Evolutionary conservation across 495 filamentous ascomycete species (phyloP).

Genomic region (Xylaria cubensis): DNA sequence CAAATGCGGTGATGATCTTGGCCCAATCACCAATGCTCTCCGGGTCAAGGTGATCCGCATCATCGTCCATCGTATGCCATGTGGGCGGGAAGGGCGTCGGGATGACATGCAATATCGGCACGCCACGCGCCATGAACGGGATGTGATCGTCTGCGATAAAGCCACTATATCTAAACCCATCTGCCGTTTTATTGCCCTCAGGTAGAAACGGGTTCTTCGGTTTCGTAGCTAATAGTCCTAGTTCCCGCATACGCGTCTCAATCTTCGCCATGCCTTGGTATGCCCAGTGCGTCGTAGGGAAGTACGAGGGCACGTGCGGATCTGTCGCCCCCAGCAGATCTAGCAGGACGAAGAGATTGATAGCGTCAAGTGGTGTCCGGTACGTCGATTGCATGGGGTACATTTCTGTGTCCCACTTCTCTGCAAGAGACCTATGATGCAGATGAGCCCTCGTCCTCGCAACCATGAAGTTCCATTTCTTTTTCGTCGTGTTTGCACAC

Average conservation of each 20-base stretch:
- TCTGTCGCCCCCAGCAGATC: constrained; percentile 77
- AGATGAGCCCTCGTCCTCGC: background rate
- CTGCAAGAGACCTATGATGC: constrained; percentile 63
- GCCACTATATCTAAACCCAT: constrained; percentile 46
- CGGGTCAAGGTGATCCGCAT: constrained; percentile 81
- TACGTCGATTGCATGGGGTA: constrained; percentile 74
- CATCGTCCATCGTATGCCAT: constrained; percentile 83
- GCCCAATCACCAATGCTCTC: constrained; percentile 85
- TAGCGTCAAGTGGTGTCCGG: constrained; percentile 72
- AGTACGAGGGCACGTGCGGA: constrained; percentile 79
- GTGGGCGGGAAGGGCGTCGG: constrained; percentile 77
- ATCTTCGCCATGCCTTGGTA: constrained; percentile 73
- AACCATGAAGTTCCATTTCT: no score
- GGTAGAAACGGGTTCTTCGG: constrained; percentile 50
- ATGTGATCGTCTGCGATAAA: constrained; percentile 79
- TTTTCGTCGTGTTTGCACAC: constrained; percentile 6
- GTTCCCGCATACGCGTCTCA: constrained; percentile 70
- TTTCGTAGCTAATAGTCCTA: constrained; percentile 46
- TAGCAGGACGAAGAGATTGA: constrained; percentile 83
- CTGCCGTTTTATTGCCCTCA: constrained; percentile 59
- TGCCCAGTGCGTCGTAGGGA: constrained; percentile 87
- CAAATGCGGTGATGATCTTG: constrained; percentile 77
- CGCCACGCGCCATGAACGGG: constrained; percentile 81
- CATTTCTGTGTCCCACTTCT: constrained; percentile 72
- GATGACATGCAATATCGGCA: constrained; percentile 83